These are phyloP conservation scores for Aureobasidium sp. DNA, from an alignment of 2,329 filamentous ascomycete genomes.

Conservation along the genomic window DNA sequence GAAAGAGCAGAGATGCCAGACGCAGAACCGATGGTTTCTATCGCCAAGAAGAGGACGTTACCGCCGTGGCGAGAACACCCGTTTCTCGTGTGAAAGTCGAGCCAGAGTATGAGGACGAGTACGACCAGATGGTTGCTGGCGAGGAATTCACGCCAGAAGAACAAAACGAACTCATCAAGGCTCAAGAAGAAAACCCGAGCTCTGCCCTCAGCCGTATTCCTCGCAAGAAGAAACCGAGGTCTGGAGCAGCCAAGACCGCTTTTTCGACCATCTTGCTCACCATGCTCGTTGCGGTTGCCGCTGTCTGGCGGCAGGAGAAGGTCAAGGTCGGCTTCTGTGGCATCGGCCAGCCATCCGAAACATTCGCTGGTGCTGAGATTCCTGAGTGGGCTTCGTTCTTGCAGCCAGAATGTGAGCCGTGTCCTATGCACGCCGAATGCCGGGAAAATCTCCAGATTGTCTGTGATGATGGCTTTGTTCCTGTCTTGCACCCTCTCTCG, in stretches of 20 bases:
- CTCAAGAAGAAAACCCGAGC: not conserved
- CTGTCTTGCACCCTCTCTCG: slow-evolving; percentile 75
- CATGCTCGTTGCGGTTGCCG: slow-evolving; percentile 61
- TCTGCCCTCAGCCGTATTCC: slow-evolving; percentile 2
- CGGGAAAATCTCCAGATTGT: slow-evolving; percentile 65
- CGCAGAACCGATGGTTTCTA: slow-evolving; percentile 34
- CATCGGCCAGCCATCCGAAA: slow-evolving; percentile 55
- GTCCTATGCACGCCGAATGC: slow-evolving; percentile 84
- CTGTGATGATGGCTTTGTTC: slow-evolving; percentile 81
- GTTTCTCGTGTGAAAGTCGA: slow-evolving; percentile 32
- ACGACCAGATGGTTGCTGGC: slow-evolving; percentile 51
- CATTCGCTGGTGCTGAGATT: slow-evolving; percentile 52
- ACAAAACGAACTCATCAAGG: slow-evolving; percentile 64
- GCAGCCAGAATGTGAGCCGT: slow-evolving; percentile 78
- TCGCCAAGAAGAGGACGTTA: slow-evolving; percentile 43
- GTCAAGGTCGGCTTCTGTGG: slow-evolving; percentile 93
- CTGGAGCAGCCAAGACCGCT: slow-evolving; percentile 49
- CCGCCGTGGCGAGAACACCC: slow-evolving; percentile 50
- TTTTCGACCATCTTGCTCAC: slow-evolving; percentile 63
- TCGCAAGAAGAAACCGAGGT: slow-evolving; percentile 6
- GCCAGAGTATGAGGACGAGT: slow-evolving; percentile 18
- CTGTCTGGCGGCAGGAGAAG: slow-evolving; percentile 91
- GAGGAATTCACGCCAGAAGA: slow-evolving; percentile 95
- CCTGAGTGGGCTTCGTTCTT: slow-evolving; percentile 64
- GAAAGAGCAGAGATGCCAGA: slow-evolving; percentile 34